These are phyloP conservation scores for Pseudonectria buxi DNA, from an alignment of 2,329 filamentous ascomycete species.

Conservation along the genomic window DNA sequence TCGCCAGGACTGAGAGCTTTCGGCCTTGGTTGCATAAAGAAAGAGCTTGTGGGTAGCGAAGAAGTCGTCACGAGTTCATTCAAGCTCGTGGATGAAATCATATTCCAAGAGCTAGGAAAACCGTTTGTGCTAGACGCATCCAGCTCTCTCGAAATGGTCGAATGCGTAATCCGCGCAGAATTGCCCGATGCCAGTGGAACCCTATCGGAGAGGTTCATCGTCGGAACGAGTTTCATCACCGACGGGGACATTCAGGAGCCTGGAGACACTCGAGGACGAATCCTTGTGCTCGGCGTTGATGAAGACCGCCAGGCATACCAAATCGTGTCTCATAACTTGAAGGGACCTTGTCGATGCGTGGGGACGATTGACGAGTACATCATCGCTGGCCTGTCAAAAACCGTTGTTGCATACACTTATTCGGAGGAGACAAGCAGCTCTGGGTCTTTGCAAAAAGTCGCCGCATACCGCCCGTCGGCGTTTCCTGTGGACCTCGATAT, in stretches of 20 bases:
- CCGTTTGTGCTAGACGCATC: conserved; percentile 53
- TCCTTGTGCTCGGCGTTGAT: conserved; percentile 79
- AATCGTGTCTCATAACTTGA: conserved; percentile 62
- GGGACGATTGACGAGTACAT: conserved; percentile 69
- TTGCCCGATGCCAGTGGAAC: conserved; percentile 53
- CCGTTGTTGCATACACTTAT: conserved; percentile 57
- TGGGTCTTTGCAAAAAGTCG: conserved; percentile 60
- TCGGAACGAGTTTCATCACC: conserved; percentile 75
- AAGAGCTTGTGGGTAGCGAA: conserved; percentile 61
- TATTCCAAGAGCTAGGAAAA: conserved; percentile 70
- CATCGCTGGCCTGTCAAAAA: conserved; percentile 84
- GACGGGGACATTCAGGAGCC: conserved; percentile 48
- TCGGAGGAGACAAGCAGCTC: conserved; percentile 47
- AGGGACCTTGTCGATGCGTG: conserved; percentile 74
- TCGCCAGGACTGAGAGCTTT: conserved; percentile 73
- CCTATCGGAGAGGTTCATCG: conserved; percentile 71
- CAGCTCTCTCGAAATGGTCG: conserved; percentile 62
- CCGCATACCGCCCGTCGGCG: conserved; percentile 73
- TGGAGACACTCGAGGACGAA: conserved; percentile 57
- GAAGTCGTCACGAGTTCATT: conserved; percentile 78
- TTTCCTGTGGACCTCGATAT: conserved; percentile 77
- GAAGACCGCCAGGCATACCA: conserved; percentile 66
- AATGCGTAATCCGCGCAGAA: conserved; percentile 73
- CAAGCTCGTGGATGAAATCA: conserved; percentile 81
- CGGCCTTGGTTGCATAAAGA: conserved; percentile 76